A percentile compares a stretch with the other conserved stretches of the same genome.
Conservation (phyloP, 2,329 filamentous ascomycete species). For the Didymella sp. region DNA sequence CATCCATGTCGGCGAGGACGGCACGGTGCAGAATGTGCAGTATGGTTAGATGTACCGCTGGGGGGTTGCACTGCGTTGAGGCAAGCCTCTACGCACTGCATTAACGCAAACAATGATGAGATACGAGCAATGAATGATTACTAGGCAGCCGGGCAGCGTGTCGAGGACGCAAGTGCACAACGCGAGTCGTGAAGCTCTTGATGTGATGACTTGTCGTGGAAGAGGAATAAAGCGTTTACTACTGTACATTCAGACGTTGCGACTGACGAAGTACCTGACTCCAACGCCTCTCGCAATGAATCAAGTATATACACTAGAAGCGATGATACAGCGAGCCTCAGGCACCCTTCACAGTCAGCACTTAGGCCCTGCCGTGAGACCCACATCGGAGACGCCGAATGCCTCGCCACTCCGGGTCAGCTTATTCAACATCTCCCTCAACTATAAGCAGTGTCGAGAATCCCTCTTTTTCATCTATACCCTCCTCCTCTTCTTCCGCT, state of each 20-base stretch:
- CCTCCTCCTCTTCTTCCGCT: conserved; percentile 30
- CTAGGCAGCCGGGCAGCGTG: too few relatives aligned
- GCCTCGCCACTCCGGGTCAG: conserved; percentile 24
- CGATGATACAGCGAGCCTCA: conserved; percentile 2
- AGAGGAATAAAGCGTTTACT: too few relatives aligned
- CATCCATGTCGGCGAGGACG: conserved; percentile 57
- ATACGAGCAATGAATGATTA: too few relatives aligned
- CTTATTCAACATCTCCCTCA: conserved; percentile 25
- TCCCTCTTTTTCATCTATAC: background rate
- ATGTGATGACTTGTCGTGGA: too few relatives aligned
- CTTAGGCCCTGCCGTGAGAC: background rate
- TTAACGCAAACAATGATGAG: too few relatives aligned
- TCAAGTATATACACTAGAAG: background rate
- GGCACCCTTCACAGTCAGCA: conserved; percentile 5
- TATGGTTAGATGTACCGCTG: conserved; percentile 57
- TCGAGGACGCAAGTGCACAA: too few relatives aligned
- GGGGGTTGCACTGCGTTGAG: too few relatives aligned
- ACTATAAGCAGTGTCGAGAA: background rate
- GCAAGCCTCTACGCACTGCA: too few relatives aligned
- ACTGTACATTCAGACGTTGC: too few relatives aligned
- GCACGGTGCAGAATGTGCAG: conserved; percentile 57
- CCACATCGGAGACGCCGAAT: conserved; percentile 22
- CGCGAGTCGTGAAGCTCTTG: too few relatives aligned
- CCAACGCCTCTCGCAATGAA: too few relatives aligned
- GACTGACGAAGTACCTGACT: too few relatives aligned